Percentiles rank a stretch among this genome's conserved stretches.
These are phyloP conservation scores for Yamadazyma sp. DNA, from an alignment of 805 yeast species.

Conservation along the genomic window DNA sequence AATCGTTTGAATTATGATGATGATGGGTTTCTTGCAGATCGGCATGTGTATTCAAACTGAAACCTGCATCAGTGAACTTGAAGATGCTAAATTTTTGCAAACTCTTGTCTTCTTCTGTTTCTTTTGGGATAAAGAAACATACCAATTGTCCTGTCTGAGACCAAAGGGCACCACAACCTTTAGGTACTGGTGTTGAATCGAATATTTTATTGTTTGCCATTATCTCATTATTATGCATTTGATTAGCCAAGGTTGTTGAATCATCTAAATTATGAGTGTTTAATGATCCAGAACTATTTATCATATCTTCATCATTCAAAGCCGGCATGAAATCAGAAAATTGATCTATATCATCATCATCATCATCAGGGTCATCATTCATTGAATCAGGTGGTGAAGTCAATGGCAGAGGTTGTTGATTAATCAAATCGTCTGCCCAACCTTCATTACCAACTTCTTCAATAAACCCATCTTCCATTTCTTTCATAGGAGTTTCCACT, in stretches of 20 bases:
- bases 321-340: constrained; percentile 40
- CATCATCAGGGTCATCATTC: constrained; percentile 6
- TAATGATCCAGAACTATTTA: constrained; percentile 18
- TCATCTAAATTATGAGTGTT: constrained; percentile 7
- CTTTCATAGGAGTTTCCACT: constrained; percentile 17
- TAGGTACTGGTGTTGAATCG: constrained; percentile 88
- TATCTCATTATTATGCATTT: background rate
- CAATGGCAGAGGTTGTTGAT: constrained; percentile 29
- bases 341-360: constrained; percentile 29
- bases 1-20: constrained; percentile 18
- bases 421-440: constrained; percentile 41
- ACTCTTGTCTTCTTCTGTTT: constrained; percentile 29
- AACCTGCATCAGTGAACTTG: constrained; percentile 48
- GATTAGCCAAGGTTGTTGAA: background rate
- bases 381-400: constrained; percentile 4
- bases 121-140: constrained; percentile 71
- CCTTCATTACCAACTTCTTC: constrained; percentile 39
- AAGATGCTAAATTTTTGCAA: constrained; percentile 47
- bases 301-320: constrained; percentile 35
- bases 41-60: constrained; percentile 28
- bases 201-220: constrained; percentile 20
- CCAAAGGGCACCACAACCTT: constrained; percentile 93
- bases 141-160: constrained; percentile 72
- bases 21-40: constrained; percentile 12
- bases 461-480: constrained; percentile 21